phyloP scores from a whole-genome alignment of 2,329 filamentous ascomycete species.

The Alternaria postmessia region DNA sequence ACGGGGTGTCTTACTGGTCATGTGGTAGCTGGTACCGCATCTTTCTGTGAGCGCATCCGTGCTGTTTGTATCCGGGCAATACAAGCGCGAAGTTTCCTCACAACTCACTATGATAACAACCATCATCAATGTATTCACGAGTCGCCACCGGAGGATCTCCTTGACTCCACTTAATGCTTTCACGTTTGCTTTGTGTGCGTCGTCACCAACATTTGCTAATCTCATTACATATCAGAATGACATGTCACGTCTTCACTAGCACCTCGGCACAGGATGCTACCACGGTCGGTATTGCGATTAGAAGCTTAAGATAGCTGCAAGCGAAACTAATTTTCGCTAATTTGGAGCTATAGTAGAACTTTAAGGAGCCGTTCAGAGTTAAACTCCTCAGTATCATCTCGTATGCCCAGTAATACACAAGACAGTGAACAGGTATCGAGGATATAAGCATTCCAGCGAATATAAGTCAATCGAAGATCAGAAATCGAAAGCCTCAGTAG shows the following conservation, averaged over 20 bases:
- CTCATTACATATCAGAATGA: not conserved
- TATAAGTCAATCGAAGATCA: too few species aligned
- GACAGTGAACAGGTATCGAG: too few species aligned
- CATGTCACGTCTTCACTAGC: not conserved
- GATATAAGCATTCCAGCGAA: too few species aligned
- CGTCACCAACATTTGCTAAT: not conserved
- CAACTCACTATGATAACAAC: not conserved
- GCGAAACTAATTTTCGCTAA: rapidly evolving
- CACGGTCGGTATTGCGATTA: rapidly evolving
- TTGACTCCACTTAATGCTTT: not conserved
- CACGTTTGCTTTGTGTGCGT: not conserved
- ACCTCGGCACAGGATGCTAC: rapidly evolving
- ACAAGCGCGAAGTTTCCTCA: not conserved
- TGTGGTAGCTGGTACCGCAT: not conserved
- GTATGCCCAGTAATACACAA: too few species aligned
- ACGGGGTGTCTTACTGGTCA: not conserved
- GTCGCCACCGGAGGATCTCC: not conserved
- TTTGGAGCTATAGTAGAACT: too few species aligned
- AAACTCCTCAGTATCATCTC: too few species aligned
- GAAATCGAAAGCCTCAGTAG: too few species aligned
- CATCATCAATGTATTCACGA: not conserved
- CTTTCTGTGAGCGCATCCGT: not conserved
- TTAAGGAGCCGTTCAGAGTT: too few species aligned
- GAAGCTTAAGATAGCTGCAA: not conserved
- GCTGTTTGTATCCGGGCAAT: not conserved